These are phyloP conservation scores for Ceratocystis harringtonii DNA, from an alignment of 2,329 filamentous ascomycete species.

Conservation along the genomic window DNA sequence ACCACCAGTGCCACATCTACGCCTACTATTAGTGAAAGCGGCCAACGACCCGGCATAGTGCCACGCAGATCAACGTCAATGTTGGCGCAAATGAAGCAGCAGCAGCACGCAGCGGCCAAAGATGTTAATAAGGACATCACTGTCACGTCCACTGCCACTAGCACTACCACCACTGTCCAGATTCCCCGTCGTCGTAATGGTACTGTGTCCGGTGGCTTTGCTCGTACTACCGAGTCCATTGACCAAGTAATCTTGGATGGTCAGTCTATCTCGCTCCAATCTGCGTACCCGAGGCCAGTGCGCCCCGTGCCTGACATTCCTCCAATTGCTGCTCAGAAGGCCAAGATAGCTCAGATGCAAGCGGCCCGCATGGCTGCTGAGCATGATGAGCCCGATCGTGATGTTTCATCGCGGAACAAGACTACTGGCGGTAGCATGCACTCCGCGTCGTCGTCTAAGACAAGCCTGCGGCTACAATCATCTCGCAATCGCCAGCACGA, in stretches of 20 bases:
- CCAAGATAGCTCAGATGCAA: slow-evolving; percentile 14
- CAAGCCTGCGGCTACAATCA: not conserved
- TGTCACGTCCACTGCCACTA: slow-evolving; percentile 8
- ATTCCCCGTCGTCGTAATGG: slow-evolving; percentile 11
- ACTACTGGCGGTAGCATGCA: not conserved
- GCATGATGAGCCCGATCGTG: slow-evolving; percentile 7
- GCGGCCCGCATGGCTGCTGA: slow-evolving; percentile 9
- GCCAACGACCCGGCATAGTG: slow-evolving; percentile 11
- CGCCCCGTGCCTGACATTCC: slow-evolving; percentile 15
- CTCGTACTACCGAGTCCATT: slow-evolving; percentile 7
- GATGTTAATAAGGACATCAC: slow-evolving; percentile 8
- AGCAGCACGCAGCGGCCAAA: not conserved
- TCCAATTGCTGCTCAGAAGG: slow-evolving; percentile 14
- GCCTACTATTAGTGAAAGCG: not conserved
- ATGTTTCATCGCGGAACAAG: not conserved
- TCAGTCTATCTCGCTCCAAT: slow-evolving; percentile 9
- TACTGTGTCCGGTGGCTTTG: slow-evolving; percentile 8
- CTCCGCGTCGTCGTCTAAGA: slow-evolving; percentile 1
- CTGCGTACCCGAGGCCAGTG: slow-evolving; percentile 9
- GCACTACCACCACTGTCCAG: slow-evolving; percentile 11
- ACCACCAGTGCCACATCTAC: slow-evolving; percentile 2
- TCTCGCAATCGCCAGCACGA: slow-evolving; percentile 12
- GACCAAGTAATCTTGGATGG: slow-evolving; percentile 9
- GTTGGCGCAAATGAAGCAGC: slow-evolving; percentile 12
- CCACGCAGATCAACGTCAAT: slow-evolving; percentile 15